A percentile compares a stretch with the other conserved stretches of the same genome.
Evolutionary conservation across 2,329 filamentous ascomycete genomes (phyloP).

Genomic region (Chrysoporthe cubensis): DNA sequence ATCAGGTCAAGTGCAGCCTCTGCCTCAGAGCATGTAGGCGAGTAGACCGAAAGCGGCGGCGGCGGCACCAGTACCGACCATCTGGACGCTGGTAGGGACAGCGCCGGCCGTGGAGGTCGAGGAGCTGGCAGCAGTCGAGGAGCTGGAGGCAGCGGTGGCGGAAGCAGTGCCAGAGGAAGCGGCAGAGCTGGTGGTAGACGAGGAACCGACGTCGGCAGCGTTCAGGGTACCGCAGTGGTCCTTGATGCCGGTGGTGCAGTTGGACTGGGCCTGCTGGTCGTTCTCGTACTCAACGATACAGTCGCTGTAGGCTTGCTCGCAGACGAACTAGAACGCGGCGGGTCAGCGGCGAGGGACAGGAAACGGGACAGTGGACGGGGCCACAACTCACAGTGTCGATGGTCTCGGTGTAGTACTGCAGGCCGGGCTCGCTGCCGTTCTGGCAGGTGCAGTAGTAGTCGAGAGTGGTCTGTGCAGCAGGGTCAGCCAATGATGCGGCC

Average conservation of each 20-base stretch:
- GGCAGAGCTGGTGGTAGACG: constrained; percentile 21
- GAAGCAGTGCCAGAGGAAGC: constrained; percentile 28
- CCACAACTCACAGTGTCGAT: constrained; percentile 46
- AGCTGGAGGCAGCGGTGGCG: constrained; percentile 30
- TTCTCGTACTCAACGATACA: constrained; percentile 51
- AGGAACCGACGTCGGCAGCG: constrained; percentile 35
- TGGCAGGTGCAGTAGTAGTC: constrained; percentile 54
- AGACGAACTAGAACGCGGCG: constrained; percentile 49
- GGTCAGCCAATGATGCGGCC: constrained; percentile 24
- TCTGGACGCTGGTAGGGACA: constrained; percentile 38
- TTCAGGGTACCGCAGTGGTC: constrained; percentile 52
- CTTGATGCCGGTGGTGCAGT: constrained; percentile 53
- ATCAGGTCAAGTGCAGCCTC: constrained; percentile 13
- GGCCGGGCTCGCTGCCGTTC: constrained; percentile 53
- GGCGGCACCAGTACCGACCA: constrained; percentile 50
- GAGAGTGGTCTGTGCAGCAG: constrained; percentile 43
- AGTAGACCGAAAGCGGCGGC: constrained; percentile 56
- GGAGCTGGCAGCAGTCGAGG: constrained; percentile 30
- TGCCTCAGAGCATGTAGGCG: constrained; percentile 53
- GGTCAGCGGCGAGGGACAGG: constrained; percentile 28
- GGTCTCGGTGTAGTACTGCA: constrained; percentile 58
- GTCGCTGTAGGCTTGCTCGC: constrained; percentile 50
- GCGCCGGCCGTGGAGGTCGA: constrained; percentile 33
- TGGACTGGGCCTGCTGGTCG: constrained; percentile 47
- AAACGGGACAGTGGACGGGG: neutral